Base-by-base conservation (phyloP, 176 grass and related monocot genomes). In the Pontederia paniculata region DNA sequence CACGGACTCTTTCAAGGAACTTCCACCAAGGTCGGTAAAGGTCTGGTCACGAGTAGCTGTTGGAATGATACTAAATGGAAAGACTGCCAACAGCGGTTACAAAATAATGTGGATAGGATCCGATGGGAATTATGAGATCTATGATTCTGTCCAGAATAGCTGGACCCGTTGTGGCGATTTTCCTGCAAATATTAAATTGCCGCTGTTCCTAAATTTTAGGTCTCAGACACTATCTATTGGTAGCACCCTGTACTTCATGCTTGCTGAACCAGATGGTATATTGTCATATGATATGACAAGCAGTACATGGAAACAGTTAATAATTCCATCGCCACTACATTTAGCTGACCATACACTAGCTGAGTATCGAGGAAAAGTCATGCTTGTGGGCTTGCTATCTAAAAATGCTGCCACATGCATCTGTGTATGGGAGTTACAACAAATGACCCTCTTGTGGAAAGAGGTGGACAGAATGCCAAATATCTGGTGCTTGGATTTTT, bases 401-500 rank as follows among this genome's bases (percentile, higher is more conserved):
- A 99, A 99, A 52, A 99, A 99, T 74, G 88, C 83, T 60, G 94
- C 87, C 2, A 80, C 88, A 58, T 99, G 94, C 17, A 73, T 99
- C 69, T 89, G 83, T 73, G 72, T 99, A 74, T 99, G 94, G 94
- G 94, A 99, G 81, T 75, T 99, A 68, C 87, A 99, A 80, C 91
- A 76, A 70, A 99, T 99, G 94, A 99, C 94, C 64, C 83, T 99
- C 77, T 80, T 99, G 65, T 99, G 94, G 94, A 99, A 88, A 81
- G 94, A 99, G 94, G 94, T 99, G 94, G 94, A 99, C 94, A 99
- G 94, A 90, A 99, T 99, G 94, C 94, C 94, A 99, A 99, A 84
- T 76, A 73, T 91, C 80, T 83, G 83, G 77, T 99, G 94, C 86
- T 84, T 99, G 76, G 87, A 99, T 72, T 88, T 99, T 55, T 99